Evolutionary conservation across 2,329 filamentous ascomycete species (phyloP).

Genomic region (Aspergillus alliaceus): DNA sequence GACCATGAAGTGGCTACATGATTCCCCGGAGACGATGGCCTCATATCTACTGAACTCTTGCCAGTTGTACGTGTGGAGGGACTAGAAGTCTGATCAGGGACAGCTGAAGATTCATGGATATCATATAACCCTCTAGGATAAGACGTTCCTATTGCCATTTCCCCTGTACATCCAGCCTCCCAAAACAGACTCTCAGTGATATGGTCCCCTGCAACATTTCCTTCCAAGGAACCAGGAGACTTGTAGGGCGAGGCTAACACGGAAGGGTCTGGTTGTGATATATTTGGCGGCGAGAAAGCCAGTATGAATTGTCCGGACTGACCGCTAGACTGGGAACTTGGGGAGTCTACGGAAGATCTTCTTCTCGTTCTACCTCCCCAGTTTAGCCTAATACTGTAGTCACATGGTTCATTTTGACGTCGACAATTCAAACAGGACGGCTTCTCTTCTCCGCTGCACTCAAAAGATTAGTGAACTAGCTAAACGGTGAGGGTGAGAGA

Average conservation of each 20-base stretch:
- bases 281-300: constrained; percentile 12
- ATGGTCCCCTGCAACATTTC: constrained; percentile 5
- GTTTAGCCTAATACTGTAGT: constrained; percentile 78
- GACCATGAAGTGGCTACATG: constrained; percentile 22
- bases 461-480: constrained; percentile 12
- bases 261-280: constrained; percentile 3
- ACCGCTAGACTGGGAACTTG: constrained; percentile 28
- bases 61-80: constrained; percentile 15
- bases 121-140: constrained; percentile 23
- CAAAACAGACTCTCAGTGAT: constrained; percentile 13
- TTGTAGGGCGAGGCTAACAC: constrained; percentile 4
- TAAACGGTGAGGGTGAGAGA: background rate
- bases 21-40: constrained; percentile 14
- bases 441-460: constrained; percentile 67
- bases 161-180: constrained; percentile 11
- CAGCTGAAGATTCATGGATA: constrained; percentile 21
- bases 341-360: constrained; percentile 46
- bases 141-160: constrained; percentile 15
- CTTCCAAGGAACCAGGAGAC: constrained; percentile 3
- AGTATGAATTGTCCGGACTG: constrained; percentile 18
- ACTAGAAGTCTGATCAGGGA: constrained; percentile 18
- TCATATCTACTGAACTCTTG: constrained; percentile 23
- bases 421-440: constrained; percentile 72
- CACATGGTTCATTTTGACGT: constrained; percentile 70
- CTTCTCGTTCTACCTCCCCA: constrained; percentile 73